Evolutionary conservation across 202 grass and related monocot genomes (phyloP).

Genomic region (Zoysia matrella): DNA sequence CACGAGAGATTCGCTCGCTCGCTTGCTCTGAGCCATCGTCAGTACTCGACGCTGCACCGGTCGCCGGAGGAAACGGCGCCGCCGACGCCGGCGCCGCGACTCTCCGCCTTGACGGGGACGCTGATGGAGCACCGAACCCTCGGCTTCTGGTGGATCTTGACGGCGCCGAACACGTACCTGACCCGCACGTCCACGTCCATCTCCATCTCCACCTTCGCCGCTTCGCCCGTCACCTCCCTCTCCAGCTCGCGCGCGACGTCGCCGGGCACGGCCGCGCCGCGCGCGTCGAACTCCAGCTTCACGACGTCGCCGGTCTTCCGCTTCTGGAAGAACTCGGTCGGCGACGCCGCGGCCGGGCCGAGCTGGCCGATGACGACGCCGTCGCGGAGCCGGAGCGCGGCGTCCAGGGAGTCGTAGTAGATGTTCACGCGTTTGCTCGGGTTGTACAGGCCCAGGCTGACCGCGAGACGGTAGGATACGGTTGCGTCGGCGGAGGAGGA

Average conservation of each 20-base stretch:
- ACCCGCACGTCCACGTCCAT: slow-evolving; percentile 34
- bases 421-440: slow-evolving; percentile 64
- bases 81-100: background rate
- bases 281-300: too few species aligned
- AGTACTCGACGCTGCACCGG: too few species aligned
- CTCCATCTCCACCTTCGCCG: background rate
- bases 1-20: too few species aligned
- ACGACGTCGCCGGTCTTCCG: too few species aligned
- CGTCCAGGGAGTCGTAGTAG: slow-evolving; percentile 65
- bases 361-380: too few species aligned
- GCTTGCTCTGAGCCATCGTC: too few species aligned
- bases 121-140: slow-evolving; percentile 53
- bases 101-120: slow-evolving; percentile 46
- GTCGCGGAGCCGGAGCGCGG: slow-evolving; percentile 40
- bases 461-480: slow-evolving; percentile 55
- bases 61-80: background rate
- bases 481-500: background rate
- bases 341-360: too few species aligned
- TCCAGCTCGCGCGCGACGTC: too few species aligned
- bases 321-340: too few species aligned
- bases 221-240: too few species aligned
- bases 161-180: slow-evolving; percentile 45
- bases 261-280: too few species aligned
- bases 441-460: slow-evolving; percentile 58
- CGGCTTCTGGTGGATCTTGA: slow-evolving; percentile 62